These are phyloP conservation scores for Bretziella fagacearum DNA, from an alignment of 2,329 filamentous ascomycete species.

Conservation along the genomic window DNA sequence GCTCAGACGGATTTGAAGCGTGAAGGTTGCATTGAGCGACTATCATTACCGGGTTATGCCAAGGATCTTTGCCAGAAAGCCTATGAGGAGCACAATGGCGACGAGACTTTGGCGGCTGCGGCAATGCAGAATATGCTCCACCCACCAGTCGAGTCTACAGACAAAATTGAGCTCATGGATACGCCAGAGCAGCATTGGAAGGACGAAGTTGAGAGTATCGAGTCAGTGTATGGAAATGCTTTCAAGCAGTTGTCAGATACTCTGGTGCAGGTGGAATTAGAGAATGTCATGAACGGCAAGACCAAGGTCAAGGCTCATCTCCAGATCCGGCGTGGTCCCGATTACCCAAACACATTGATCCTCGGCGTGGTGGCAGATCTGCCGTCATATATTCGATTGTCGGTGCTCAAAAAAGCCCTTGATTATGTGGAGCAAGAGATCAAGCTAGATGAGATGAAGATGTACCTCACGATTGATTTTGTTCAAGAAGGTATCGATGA, in stretches of 20 bases:
- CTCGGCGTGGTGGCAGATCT: conserved; percentile 54
- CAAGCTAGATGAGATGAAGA: conserved; percentile 68
- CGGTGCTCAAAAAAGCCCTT: conserved; percentile 63
- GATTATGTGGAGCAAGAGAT: conserved; percentile 53
- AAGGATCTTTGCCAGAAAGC: conserved; percentile 65
- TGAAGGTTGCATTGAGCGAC: conserved; percentile 66
- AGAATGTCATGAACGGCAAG: conserved; percentile 35
- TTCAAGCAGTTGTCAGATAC: conserved; percentile 44
- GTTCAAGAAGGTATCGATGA: conserved; percentile 64
- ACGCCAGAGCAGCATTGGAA: conserved; percentile 54
- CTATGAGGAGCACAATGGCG: conserved; percentile 49
- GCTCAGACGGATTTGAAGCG: conserved; percentile 64
- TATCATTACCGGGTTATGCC: conserved; percentile 72
- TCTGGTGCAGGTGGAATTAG: conserved; percentile 54
- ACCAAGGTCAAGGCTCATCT: conserved; percentile 35
- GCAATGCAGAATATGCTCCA: conserved; percentile 46
- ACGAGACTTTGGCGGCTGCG: conserved; percentile 65
- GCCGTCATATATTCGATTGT: conserved; percentile 85
- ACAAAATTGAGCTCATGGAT: conserved; percentile 29
- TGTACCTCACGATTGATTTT: conserved; percentile 85
- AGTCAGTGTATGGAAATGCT: conserved; percentile 69
- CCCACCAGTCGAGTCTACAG: conserved; percentile 13
- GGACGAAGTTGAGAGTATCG: conserved; percentile 68
- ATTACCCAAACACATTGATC: conserved; percentile 57
- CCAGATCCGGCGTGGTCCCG: conserved; percentile 53